Evolutionary conservation across 23 red algal genomes (phyloP).

Genomic region (Gracilaria gracilis): DNA sequence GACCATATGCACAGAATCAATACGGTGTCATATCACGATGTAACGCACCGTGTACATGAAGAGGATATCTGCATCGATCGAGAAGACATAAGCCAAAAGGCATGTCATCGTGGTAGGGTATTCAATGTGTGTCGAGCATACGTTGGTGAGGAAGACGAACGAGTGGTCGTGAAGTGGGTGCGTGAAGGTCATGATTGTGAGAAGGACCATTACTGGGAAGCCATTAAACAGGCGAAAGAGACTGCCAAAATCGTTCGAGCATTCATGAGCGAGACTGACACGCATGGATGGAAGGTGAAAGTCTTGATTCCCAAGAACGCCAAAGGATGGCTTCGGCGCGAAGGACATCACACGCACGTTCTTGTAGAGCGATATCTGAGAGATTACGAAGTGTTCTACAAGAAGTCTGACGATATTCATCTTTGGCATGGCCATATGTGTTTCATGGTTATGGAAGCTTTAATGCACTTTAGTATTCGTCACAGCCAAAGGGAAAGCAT

Average conservation of each 20-base stretch:
- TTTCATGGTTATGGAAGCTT: background rate
- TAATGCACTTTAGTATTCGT: constrained; percentile 18
- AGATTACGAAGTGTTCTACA: background rate
- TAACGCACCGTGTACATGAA: background rate
- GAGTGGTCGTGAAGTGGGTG: background rate
- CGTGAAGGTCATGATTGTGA: background rate
- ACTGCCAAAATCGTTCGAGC: constrained; percentile 4
- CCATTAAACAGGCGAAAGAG: constrained; percentile 2
- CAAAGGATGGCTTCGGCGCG: background rate
- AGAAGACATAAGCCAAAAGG: background rate
- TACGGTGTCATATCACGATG: background rate
- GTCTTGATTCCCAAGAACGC: background rate
- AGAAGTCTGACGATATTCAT: constrained; percentile 1
- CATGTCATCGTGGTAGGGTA: background rate
- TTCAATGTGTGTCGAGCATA: background rate
- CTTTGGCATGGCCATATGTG: background rate
- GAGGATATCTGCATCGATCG: background rate
- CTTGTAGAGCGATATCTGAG: constrained; percentile 5
- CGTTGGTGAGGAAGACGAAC: constrained; percentile 1
- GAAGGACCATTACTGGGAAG: background rate
- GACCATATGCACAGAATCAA: background rate
- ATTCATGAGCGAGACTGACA: constrained; percentile 3
- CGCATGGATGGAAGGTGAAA: background rate
- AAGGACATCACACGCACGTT: background rate
- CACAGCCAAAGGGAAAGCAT: background rate